Conservation (phyloP, 306 rosid species). For the Vigna mungo region DNA sequence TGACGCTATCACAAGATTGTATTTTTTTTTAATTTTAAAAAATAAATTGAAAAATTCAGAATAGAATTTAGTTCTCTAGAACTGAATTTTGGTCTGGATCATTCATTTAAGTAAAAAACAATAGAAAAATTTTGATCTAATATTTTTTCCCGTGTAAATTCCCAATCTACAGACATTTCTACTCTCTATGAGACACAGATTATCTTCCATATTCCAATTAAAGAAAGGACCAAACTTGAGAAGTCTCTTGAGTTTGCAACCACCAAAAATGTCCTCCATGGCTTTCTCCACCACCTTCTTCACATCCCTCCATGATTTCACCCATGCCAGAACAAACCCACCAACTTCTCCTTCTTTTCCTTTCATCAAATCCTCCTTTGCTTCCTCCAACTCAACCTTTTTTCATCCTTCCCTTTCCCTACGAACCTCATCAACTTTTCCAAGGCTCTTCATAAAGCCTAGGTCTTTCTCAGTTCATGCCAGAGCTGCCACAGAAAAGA, state of each 20-base stretch:
- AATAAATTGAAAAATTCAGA: too few species aligned
- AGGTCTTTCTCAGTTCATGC: slow-evolving; percentile 67
- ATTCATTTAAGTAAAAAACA: too few species aligned
- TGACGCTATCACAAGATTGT: too few species aligned
- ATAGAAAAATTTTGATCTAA: too few species aligned
- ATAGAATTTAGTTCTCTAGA: too few species aligned
- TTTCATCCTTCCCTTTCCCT: slow-evolving; percentile 53
- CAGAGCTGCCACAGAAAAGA: slow-evolving; percentile 79
- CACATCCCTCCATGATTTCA: slow-evolving; percentile 46
- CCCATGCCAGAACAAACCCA: slow-evolving; percentile 40
- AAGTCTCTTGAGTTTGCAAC: slow-evolving; percentile 3
- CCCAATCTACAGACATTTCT: not conserved
- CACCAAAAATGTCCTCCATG: slow-evolving; percentile 59
- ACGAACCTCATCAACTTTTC: slow-evolving; percentile 46
- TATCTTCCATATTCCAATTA: not conserved
- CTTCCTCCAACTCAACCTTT: slow-evolving; percentile 69
- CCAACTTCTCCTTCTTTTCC: slow-evolving; percentile 45
- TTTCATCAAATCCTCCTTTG: slow-evolving; percentile 58
- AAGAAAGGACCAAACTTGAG: not conserved
- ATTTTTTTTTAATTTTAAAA: too few species aligned
- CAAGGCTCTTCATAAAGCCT: slow-evolving; percentile 44
- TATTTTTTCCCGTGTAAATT: not conserved
- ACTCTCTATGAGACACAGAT: not conserved
- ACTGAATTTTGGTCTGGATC: too few species aligned
- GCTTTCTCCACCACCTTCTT: slow-evolving; percentile 59